Evolutionary conservation across 495 filamentous ascomycete genomes (phyloP).

Genomic region (Xylaria flabelliformis): DNA sequence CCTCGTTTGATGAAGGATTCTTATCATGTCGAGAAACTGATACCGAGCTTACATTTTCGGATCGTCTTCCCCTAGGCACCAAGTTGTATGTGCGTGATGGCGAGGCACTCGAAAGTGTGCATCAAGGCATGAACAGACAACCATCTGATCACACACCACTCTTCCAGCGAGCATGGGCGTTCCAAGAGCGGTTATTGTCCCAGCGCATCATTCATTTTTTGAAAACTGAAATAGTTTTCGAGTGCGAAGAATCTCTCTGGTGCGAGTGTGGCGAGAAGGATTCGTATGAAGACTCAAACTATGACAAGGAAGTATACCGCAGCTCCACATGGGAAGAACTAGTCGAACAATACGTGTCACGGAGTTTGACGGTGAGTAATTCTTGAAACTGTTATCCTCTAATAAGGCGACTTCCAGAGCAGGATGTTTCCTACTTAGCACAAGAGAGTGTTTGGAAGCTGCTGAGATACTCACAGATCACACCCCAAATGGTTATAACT

Average conservation of each 20-base stretch:
- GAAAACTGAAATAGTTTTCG: neutral
- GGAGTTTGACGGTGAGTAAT: neutral
- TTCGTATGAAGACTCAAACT: neutral
- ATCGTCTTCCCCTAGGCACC: neutral
- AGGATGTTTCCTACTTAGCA: no score
- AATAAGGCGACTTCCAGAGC: no score
- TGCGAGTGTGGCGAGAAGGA: slow-evolving; percentile 2
- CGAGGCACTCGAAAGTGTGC: neutral
- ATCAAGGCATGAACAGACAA: slow-evolving; percentile 1
- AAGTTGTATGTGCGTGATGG: neutral
- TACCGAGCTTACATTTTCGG: neutral
- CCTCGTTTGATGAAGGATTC: neutral
- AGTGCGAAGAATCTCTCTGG: slow-evolving; percentile 10
- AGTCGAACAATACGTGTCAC: neutral
- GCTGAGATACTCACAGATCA: no score
- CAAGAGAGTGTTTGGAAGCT: no score
- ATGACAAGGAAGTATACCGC: slow-evolving; percentile 1
- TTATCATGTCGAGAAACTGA: neutral
- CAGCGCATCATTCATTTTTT: slow-evolving; percentile 19
- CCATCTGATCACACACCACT: slow-evolving; percentile 1
- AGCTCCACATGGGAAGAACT: neutral
- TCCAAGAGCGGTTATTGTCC: slow-evolving; percentile 25
- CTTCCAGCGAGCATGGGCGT: slow-evolving; percentile 24
- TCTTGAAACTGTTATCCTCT: no score
- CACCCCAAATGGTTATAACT: no score